Percentiles rank a stretch among this genome's conserved stretches.
These are phyloP conservation scores for Collybiopsis luxurians DNA, from an alignment of 768 basidiomycete genomes.

Conservation along the genomic window DNA sequence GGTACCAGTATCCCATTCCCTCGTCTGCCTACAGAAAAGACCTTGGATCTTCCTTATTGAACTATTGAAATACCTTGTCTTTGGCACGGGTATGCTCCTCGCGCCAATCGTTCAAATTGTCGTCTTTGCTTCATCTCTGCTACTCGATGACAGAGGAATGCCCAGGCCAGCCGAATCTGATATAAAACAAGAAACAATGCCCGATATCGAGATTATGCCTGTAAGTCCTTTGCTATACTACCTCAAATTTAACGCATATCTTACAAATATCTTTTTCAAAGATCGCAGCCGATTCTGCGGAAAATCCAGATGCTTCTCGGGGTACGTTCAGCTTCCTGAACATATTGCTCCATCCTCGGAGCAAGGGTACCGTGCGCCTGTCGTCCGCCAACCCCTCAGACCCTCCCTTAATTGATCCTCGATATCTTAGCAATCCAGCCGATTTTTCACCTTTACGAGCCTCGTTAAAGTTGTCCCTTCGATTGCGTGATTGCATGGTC, in stretches of 20 bases:
- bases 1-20: neutral
- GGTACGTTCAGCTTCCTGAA: constrained; percentile 8
- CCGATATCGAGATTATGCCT: constrained; percentile 9
- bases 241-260: too few relatives aligned
- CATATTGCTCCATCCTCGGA: constrained; percentile 1
- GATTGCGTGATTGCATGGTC: constrained; percentile 5
- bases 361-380: constrained; percentile 5
- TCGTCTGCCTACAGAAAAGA: neutral
- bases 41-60: constrained; percentile 5
- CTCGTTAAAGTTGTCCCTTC: neutral
- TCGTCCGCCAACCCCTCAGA: neutral
- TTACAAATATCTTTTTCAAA: neutral
- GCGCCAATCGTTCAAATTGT: constrained; percentile 7
- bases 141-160: neutral
- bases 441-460: constrained; percentile 4
- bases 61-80: constrained; percentile 2
- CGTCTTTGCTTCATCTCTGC: constrained; percentile 1
- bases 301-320: neutral
- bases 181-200: neutral
- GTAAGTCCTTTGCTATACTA: too few relatives aligned
- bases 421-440: neutral
- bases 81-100: constrained; percentile 7
- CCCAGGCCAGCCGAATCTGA: neutral
- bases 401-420: neutral
- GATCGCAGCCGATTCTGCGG: constrained; percentile 3